Conservation (phyloP, 352 stramenopile genomes). For the Globisporangium uncinulatum region DNA sequence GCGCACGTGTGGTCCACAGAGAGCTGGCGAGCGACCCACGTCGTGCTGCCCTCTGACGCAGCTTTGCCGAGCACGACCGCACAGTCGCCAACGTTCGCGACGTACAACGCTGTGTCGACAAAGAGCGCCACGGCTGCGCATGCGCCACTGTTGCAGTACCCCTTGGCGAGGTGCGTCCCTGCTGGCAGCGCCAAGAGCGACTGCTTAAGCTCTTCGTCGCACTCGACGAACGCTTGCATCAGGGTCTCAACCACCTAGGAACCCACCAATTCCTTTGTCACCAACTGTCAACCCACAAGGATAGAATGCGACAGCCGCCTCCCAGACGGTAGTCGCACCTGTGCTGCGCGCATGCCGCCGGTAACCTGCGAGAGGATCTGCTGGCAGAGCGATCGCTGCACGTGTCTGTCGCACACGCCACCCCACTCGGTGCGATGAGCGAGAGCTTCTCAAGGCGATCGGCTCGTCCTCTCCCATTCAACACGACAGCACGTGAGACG, state of each 20-base stretch:
- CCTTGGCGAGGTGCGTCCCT: slow-evolving; percentile 45
- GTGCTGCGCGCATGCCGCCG: slow-evolving; percentile 20
- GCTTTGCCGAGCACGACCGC: slow-evolving; percentile 78
- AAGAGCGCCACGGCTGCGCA: slow-evolving; percentile 63
- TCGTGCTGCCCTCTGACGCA: slow-evolving; percentile 27
- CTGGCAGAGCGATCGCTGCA: slow-evolving; percentile 33
- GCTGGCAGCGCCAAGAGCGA: slow-evolving; percentile 37
- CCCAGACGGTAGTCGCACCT: slow-evolving; percentile 13
- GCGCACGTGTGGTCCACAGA: slow-evolving; percentile 57
- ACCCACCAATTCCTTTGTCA: too few relatives aligned
- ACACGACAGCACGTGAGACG: not conserved
- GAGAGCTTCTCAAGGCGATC: too few relatives aligned
- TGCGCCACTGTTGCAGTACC: slow-evolving; percentile 65
- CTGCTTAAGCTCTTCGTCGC: slow-evolving; percentile 53
- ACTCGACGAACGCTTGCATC: slow-evolving; percentile 35
- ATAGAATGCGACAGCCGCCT: too few relatives aligned
- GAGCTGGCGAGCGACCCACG: slow-evolving; percentile 26
- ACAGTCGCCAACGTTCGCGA: slow-evolving; percentile 91
- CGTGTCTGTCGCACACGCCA: slow-evolving; percentile 16
- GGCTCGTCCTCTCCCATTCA: too few relatives aligned
- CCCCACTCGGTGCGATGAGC: not conserved
- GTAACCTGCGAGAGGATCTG: slow-evolving; percentile 25
- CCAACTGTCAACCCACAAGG: not conserved
- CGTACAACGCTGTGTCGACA: slow-evolving; percentile 62
- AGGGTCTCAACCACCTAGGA: slow-evolving; percentile 15